Evolutionary conservation across 2,329 filamentous ascomycete genomes (phyloP).

Genomic region (Venturia pyrina): DNA sequence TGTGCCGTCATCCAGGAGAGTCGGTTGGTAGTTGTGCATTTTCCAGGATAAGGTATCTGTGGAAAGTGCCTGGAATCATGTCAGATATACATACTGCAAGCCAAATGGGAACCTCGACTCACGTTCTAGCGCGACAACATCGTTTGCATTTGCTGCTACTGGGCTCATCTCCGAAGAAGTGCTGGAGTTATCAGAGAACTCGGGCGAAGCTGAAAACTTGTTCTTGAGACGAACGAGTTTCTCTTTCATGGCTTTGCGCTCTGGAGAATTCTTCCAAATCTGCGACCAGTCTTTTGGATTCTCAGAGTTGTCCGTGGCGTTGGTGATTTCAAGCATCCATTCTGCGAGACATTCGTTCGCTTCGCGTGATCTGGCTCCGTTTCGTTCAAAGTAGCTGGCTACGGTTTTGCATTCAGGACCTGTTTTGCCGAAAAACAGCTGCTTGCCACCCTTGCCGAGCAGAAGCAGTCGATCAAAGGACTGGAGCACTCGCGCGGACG

Average conservation of each 20-base stretch:
- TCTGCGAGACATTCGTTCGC: conserved; percentile 62
- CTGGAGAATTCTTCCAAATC: conserved; percentile 7
- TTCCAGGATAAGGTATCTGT: too few species aligned
- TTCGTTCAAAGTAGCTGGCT: conserved; percentile 47
- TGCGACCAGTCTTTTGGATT: conserved; percentile 21
- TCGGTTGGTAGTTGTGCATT: too few species aligned
- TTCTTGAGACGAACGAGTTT: conserved; percentile 13
- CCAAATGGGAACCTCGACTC: too few species aligned
- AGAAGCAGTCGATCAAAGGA: conserved; percentile 36
- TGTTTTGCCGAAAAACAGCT: conserved; percentile 38
- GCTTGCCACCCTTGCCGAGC: conserved; percentile 33
- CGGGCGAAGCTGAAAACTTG: too few species aligned
- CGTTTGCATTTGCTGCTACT: too few species aligned
- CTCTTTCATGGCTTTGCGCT: conserved; percentile 25
- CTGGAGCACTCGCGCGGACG: conserved; percentile 34
- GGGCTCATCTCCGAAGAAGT: too few species aligned
- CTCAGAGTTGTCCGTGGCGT: conserved; percentile 18
- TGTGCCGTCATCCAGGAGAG: too few species aligned
- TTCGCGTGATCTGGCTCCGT: conserved; percentile 51
- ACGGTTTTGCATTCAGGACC: conserved; percentile 34
- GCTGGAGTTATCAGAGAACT: too few species aligned
- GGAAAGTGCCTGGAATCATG: too few species aligned
- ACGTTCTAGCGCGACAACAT: too few species aligned
- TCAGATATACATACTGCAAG: too few species aligned
- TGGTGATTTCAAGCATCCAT: conserved; percentile 53